Evolutionary conservation across 768 basidiomycete genomes (phyloP), one percentile per base, ranked within the genome.

Genomic region (Trametes coccinea): DNA sequence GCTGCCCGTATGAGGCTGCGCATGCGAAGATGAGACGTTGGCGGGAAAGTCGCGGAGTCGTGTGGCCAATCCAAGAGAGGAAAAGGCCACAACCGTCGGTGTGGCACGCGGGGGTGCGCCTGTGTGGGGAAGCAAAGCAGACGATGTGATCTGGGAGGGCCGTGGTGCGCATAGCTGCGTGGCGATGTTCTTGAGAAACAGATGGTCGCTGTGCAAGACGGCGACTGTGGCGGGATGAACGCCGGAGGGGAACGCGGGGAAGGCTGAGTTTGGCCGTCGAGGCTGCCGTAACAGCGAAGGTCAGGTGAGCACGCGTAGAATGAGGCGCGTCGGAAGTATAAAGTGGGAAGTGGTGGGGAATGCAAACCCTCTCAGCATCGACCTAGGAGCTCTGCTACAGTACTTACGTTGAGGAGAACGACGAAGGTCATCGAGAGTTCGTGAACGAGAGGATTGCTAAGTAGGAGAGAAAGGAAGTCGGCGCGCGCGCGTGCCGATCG

Each of bases 171-270:
- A 45, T 57, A 51, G 55, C n/a, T 41, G 47, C 37, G 9, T 53
- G 58, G 16, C 57, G n/a, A 48, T 55, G 50, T 40, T 55, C 45
- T 45, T 63, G 62, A 56, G 62, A 63, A 59, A 51, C 22, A 50
- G 57, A 44, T 54, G 61, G 56, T 51, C 47, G 57, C 43, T 53
- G 58, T 64, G 58, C 58, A 53, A 56, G 58, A 33, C 37, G 29
- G 43, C 48, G 48, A 56, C 31, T 51, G 60, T 51, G 31, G 53
- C 48, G 17, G 41, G 48, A 61, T 50, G 53, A 3, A 49, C 27
- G 47, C 49, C 52, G 37, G 34, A 33, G 10, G 45, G 29, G 41
- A 39, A 55, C 51, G 58, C 58, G 58, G 58, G 56, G 56, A 64
- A 56, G 5, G 41, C 41, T 8, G 41, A 6, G 45, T 17, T 27